Base-by-base conservation (phyloP, 2,329 filamentous ascomycete genomes). In the Verticillium tricorpus region DNA sequence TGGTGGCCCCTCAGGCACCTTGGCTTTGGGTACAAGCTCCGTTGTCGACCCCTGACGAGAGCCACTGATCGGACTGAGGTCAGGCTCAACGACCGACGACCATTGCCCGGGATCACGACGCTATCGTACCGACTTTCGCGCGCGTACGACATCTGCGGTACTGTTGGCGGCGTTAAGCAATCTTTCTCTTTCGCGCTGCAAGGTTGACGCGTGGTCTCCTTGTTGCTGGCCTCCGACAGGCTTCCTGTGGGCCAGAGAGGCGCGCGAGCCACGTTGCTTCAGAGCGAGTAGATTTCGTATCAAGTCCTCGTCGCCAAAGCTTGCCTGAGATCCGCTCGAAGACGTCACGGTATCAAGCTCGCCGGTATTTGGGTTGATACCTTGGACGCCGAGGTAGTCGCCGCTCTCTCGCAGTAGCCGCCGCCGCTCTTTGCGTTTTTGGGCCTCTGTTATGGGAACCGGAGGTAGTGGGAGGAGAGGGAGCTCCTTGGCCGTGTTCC, bases 311-410 rank as follows among this genome's bases (percentile, higher is more conserved):
- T 50, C 45, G 45, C n/a, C 17, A n/a, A 12, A 50, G 9, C 45
- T 50, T n/a, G 19, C 9, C 32, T 75, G 74, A 1, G 79, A 80
- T 63, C 79, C 83, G 15, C 77, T 75, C 2, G 80, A 80, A 8
- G 81, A 80, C 4, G 81, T 83, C 40, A 84, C 72, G 15, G 81
- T 70, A 62, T 85, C 80, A 57, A 80, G 78, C 64, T 80, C 74
- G 5, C 85, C 83, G 0, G 85, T 86, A 52, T 77, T 73, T 0
- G 85, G 85, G 67, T 87, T 86, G 60, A 83, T 75, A 3, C 85
- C 85, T 62, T 85, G 83, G 1, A 86, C 81, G 2, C 84, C 84
- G 0, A 87, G 77, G 67, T 80, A 87, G 68, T 88, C 85, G 5
- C 83, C 83, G 60, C 81, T 85, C 60, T 81, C 77, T 63, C 80